Evolutionary conservation across 2,329 filamentous ascomycete genomes (phyloP).

Genomic region (Cladosporium sp.): DNA sequence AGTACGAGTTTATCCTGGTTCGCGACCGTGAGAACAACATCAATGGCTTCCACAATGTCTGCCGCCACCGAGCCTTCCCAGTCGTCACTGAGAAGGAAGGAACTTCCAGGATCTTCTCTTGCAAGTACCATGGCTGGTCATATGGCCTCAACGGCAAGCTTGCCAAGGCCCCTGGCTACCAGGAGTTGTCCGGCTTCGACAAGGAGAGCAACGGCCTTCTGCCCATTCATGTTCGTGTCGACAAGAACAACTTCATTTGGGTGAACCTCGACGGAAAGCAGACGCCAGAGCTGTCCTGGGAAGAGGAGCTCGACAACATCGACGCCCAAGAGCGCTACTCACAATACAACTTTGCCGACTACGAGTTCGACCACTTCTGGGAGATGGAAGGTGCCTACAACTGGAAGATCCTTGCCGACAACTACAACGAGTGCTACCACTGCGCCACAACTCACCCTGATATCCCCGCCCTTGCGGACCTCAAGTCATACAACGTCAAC

Average conservation of each 20-base stretch:
- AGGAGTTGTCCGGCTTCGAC: constrained; percentile 58
- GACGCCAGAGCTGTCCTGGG: constrained; percentile 52
- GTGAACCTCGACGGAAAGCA: constrained; percentile 55
- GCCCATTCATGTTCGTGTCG: constrained; percentile 55
- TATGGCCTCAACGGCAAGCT: constrained; percentile 59
- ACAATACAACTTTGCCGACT: constrained; percentile 54
- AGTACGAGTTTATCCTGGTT: constrained; percentile 57
- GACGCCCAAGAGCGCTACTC: constrained; percentile 49
- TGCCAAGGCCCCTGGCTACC: constrained; percentile 61
- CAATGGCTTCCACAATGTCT: constrained; percentile 64
- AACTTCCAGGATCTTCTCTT: constrained; percentile 55
- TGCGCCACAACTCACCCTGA: constrained; percentile 61
- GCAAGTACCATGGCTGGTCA: constrained; percentile 65
- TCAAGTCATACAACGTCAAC: constrained; percentile 56
- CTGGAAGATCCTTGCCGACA: constrained; percentile 63
- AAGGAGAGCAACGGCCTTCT: constrained; percentile 58
- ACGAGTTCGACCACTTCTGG: constrained; percentile 59
- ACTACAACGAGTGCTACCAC: constrained; percentile 69
- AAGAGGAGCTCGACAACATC: constrained; percentile 52
- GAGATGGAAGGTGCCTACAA: constrained; percentile 59
- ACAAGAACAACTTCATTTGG: constrained; percentile 58
- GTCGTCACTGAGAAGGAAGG: constrained; percentile 56
- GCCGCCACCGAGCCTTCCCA: constrained; percentile 61
- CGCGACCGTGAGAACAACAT: constrained; percentile 53
- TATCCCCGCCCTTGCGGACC: constrained; percentile 57